Evolutionary conservation across 2,329 filamentous ascomycete genomes (phyloP), one percentile per base, ranked within the genome.

Genomic region (Monosporascus ibericus): DNA sequence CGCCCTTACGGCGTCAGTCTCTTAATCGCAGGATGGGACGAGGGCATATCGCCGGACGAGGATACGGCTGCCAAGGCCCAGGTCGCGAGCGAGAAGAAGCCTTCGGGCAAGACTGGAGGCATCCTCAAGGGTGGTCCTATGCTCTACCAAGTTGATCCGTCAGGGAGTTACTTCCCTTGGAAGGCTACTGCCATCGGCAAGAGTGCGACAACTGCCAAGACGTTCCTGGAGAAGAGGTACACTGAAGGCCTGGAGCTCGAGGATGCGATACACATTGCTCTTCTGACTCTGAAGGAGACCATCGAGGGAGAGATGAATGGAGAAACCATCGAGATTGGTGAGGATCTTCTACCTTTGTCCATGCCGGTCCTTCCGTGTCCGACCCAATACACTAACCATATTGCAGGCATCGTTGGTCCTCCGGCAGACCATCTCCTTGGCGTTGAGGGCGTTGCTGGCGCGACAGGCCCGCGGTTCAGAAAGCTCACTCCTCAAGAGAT

Each of bases 231-330:
- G 81, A 99, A 99, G 86, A 82, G 94, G 74, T 99, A 97, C 76
- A 96, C 92, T 5, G 94, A 99, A 70, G 92, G 92, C 40, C 75
- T 99, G 68, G 94, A 99, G 80, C 78, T 99, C 58, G 94, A 99
- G 75, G 94, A 99, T 73, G 94, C 94, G 9, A 94, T 99, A 62
- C 94, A 99, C 74, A 99, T 99, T 76, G 94, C 94, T 55, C 81
- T 99, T 51, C 78, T 99, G 70, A 99, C 94, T 25, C 77, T 99
- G 69, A 99, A 99, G 81, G 94, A 99, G 80, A 96, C 94, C 53
- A 99, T 99, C 68, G 92, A 97, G 76, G 94, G 94, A 53, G 94
- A 97, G 77, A 97, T 97, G 92, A 97, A 92, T 63, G 92, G 92
- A 57, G 92, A 97, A 71, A 96, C 92, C 34, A 95, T 99, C 59